Evolutionary conservation across 176 grass and related monocot genomes (phyloP).

Genomic region (Oryza coarctata): DNA sequence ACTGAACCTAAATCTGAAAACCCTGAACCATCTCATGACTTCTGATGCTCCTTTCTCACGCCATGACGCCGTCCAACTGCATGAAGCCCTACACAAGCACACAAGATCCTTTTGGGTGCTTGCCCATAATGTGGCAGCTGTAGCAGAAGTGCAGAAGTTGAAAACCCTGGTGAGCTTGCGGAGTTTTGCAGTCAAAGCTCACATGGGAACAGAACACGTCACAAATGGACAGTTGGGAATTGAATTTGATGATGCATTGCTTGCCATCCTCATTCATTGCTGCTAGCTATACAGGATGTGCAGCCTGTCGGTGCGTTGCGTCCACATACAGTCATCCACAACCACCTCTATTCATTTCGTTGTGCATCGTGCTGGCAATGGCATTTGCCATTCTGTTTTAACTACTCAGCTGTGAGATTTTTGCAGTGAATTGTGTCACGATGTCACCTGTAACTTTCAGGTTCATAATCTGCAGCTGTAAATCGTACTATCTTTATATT

Average conservation of each 20-base stretch:
- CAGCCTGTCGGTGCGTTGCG: not conserved
- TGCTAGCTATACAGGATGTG: not conserved
- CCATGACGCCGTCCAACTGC: not conserved
- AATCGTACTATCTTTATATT: not conserved
- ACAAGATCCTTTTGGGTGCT: not conserved
- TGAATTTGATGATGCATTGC: slow-evolving; percentile 25
- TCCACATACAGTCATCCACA: not conserved
- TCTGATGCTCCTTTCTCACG: not conserved
- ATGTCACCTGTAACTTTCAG: not conserved
- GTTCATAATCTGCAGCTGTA: not conserved
- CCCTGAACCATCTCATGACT: not conserved
- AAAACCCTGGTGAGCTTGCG: not conserved
- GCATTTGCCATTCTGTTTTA: not conserved
- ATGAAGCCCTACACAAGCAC: not conserved
- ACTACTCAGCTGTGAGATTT: not conserved
- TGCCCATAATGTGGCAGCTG: not conserved
- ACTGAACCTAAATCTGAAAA: not conserved
- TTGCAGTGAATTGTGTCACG: not conserved
- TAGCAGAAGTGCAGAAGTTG: not conserved
- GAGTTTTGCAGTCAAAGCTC: slow-evolving; percentile 10
- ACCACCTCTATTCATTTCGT: not conserved
- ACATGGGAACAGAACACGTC: not conserved
- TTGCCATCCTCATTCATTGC: not conserved
- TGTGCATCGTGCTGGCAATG: not conserved
- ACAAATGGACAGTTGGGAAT: not conserved